phyloP scores from a whole-genome alignment of 2,329 filamentous ascomycete genomes.

The Cladorrhinum sp. region DNA sequence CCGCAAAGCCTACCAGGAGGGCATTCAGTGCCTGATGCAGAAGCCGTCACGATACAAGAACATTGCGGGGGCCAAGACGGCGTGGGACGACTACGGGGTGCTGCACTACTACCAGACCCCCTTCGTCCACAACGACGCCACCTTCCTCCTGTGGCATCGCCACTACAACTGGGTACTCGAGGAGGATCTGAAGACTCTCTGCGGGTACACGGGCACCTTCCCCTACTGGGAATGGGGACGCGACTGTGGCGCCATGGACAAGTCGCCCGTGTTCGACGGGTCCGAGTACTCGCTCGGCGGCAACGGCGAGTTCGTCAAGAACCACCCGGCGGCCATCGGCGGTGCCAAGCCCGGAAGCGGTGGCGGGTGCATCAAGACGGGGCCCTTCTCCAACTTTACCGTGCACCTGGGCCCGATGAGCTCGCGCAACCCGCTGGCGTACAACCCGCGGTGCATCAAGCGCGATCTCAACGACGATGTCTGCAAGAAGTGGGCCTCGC shows the following conservation, averaged over 20 bases:
- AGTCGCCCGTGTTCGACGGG: conserved; percentile 42
- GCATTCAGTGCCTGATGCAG: conserved; percentile 30
- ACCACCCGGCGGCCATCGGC: conserved; percentile 17
- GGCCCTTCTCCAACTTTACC: conserved; percentile 31
- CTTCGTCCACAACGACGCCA: conserved; percentile 31
- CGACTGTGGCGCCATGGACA: conserved; percentile 31
- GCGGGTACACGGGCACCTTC: conserved; percentile 29
- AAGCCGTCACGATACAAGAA: conserved; percentile 26
- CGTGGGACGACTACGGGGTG: conserved; percentile 25
- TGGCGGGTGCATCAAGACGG: conserved; percentile 31
- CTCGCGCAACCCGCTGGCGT: conserved; percentile 24
- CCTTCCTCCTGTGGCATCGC: conserved; percentile 34
- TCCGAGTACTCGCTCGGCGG: conserved; percentile 40
- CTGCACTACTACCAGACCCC: conserved; percentile 32
- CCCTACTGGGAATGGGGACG: conserved; percentile 41
- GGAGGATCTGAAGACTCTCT: conserved; percentile 28
- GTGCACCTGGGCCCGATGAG: conserved; percentile 33
- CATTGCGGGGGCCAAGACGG: neutral
- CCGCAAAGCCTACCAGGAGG: conserved; percentile 30
- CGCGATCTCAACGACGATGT: conserved; percentile 31
- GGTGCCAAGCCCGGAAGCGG: conserved; percentile 35
- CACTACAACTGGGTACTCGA: conserved; percentile 33
- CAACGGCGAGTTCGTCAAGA: conserved; percentile 35
- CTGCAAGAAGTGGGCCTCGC: conserved; percentile 23
- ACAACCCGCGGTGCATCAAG: conserved; percentile 37